phyloP scores from a whole-genome alignment of 2,329 filamentous ascomycete genomes.

The Hirsutella minnesotensis region DNA sequence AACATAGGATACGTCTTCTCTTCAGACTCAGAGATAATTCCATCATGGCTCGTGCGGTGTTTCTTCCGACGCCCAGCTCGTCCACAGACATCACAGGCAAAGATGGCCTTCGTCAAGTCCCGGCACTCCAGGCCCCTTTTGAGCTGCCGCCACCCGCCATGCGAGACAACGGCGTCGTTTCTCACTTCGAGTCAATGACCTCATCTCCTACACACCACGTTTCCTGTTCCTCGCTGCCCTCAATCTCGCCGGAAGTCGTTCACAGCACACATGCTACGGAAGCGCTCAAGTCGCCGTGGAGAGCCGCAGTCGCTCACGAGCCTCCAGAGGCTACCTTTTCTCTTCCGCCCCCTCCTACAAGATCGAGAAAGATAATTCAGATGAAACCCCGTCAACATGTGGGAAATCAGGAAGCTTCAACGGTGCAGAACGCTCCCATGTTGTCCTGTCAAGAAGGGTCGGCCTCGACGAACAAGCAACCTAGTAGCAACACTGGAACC shows the following conservation, averaged over 20 bases:
- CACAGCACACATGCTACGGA: conserved; percentile 36
- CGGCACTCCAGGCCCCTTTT: conserved; percentile 55
- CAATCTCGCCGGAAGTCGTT: conserved; percentile 6
- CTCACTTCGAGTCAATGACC: conserved; percentile 18
- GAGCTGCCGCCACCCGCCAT: conserved; percentile 69
- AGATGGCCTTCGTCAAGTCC: conserved; percentile 49
- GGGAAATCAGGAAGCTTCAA: conserved; percentile 15
- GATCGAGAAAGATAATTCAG: conserved; percentile 93
- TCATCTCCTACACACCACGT: conserved; percentile 13
- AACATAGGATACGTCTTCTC: not conserved
- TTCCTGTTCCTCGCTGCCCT: conserved; percentile 5
- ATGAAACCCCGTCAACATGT: conserved; percentile 63
- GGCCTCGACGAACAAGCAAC: conserved; percentile 9
- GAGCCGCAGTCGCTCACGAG: conserved; percentile 31
- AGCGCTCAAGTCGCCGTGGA: conserved; percentile 40
- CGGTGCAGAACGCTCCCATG: conserved; percentile 13
- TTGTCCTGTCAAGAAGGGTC: conserved; percentile 10
- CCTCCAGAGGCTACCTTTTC: conserved; percentile 55
- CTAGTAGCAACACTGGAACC: conserved; percentile 8
- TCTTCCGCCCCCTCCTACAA: conserved; percentile 81
- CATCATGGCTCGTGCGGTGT: conserved; percentile 20
- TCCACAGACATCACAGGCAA: conserved; percentile 70
- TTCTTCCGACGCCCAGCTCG: conserved; percentile 65
- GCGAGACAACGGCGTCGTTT: conserved; percentile 30
- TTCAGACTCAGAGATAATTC: not conserved